phyloP scores from a whole-genome alignment of 73 alveolate species.

The Symbiodinium natans region DNA sequence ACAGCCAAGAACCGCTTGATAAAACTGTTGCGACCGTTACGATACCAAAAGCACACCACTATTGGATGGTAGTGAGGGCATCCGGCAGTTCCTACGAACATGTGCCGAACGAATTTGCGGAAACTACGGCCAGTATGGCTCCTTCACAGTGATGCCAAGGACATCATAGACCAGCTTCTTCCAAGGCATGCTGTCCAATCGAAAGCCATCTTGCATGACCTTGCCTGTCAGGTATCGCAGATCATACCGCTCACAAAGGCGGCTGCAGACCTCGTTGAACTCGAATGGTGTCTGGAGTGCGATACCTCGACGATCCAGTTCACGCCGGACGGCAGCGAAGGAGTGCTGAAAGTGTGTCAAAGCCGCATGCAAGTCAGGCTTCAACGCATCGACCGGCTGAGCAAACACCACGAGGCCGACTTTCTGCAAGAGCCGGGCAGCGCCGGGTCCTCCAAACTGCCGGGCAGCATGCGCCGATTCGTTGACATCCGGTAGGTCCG shows the following conservation, averaged over 20 bases:
- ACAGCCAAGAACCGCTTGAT: background rate
- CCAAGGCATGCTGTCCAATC: slow-evolving; percentile 33
- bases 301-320: background rate
- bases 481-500: background rate
- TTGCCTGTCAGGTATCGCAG: background rate
- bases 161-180: background rate
- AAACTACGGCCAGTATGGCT: background rate
- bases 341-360: background rate
- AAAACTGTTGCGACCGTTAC: too few relatives aligned
- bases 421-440: background rate
- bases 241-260: slow-evolving; percentile 18
- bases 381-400: background rate
- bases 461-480: too few relatives aligned
- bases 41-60: too few relatives aligned
- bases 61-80: too few relatives aligned
- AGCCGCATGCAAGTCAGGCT: background rate
- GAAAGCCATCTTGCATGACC: background rate
- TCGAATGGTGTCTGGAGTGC: background rate
- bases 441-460: background rate
- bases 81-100: too few relatives aligned
- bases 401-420: slow-evolving; percentile 15
- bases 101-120: background rate
- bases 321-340: background rate
- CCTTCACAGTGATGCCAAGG: slow-evolving; percentile 21
- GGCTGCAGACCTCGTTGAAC: slow-evolving; percentile 70